Evolutionary conservation across 2,329 filamentous ascomycete genomes (phyloP), one percentile per base, ranked within the genome.

Genomic region (Pseudomassariella vexata): DNA sequence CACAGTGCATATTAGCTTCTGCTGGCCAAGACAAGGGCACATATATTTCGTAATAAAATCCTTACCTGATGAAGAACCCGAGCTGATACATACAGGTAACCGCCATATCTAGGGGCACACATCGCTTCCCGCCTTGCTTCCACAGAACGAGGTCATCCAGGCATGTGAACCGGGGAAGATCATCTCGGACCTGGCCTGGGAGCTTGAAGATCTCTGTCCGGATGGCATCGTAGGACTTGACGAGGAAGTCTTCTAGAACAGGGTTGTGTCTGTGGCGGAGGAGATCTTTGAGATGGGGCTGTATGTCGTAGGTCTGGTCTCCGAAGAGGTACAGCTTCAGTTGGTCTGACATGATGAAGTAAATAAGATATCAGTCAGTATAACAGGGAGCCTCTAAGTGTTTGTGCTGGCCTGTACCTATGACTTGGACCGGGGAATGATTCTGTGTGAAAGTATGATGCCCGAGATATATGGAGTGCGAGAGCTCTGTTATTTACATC

Each of bases 71-170:
- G 19, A 46, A 47, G 8, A 21, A 8, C 1, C 34, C 37, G 7
- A 47, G 36, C 23, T 47, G 41, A 16, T 42, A 46, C 19, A 46
- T 20, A 31, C 39, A 45, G 14, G 37, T 44, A 10, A 46, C 20
- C 9, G 47, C 43, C 41, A 42, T 48, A 15, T 47, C 46, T 6
- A 50, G 25, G 8, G 46, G 24, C 10, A 48, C 27, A 15, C 43
- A 47, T 6, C 38, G 37, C 19, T 33, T 34, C 3, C 32, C 37
- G 22, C 24, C 34, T 5, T 35, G 34, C n/a, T 41, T 40, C 39
- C 36, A 47, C 12, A 46, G 18, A 15, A 46, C 15, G n/a, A 46
- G 20, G 12, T 46, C 44, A n/a, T 46, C 36, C 9, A 41, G 15
- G 15, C 38, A 39, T 7, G 43, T 46, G 19, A 47, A 45, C 7